Percentiles rank a stretch among this genome's conserved stretches.
These are phyloP conservation scores for Globisporangium mamillatum DNA, from an alignment of 352 stramenopile genomes.

Conservation along the genomic window DNA sequence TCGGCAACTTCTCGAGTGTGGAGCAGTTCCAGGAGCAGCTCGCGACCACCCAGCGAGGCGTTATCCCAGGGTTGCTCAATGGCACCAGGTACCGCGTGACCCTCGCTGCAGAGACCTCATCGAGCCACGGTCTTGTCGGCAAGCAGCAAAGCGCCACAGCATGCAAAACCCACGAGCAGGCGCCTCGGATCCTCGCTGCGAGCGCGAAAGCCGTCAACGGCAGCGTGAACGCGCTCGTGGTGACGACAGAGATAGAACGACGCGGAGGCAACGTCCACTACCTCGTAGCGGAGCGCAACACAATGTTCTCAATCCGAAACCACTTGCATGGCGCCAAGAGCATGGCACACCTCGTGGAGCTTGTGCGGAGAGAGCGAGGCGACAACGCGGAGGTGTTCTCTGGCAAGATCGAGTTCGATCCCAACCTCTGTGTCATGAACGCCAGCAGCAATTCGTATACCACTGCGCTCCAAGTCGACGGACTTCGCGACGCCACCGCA, in stretches of 20 bases:
- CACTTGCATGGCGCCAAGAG: constrained; percentile 33
- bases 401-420: constrained; percentile 13
- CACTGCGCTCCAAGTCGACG: constrained; percentile 35
- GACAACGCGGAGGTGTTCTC: constrained; percentile 12
- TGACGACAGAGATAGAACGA: constrained; percentile 39
- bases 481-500: constrained; percentile 38
- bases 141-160: constrained; percentile 18
- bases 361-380: constrained; percentile 19
- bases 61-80: constrained; percentile 40
- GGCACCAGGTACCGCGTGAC: constrained; percentile 45
- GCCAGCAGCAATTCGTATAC: neutral
- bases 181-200: constrained; percentile 42
- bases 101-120: constrained; percentile 45
- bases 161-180: constrained; percentile 44
- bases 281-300: constrained; percentile 18
- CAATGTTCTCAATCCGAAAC: constrained; percentile 19
- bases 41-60: constrained; percentile 25
- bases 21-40: constrained; percentile 30
- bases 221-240: constrained; percentile 42
- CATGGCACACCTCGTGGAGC: constrained; percentile 25
- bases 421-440: neutral
- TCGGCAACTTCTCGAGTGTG: constrained; percentile 36
- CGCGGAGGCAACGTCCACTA: constrained; percentile 56
- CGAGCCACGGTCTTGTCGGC: constrained; percentile 54
- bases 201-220: constrained; percentile 34